A percentile compares a stretch with the other conserved stretches of the same genome.
Conservation (phyloP, 306 rosid genomes). For the Astragalus membranaceus region DNA sequence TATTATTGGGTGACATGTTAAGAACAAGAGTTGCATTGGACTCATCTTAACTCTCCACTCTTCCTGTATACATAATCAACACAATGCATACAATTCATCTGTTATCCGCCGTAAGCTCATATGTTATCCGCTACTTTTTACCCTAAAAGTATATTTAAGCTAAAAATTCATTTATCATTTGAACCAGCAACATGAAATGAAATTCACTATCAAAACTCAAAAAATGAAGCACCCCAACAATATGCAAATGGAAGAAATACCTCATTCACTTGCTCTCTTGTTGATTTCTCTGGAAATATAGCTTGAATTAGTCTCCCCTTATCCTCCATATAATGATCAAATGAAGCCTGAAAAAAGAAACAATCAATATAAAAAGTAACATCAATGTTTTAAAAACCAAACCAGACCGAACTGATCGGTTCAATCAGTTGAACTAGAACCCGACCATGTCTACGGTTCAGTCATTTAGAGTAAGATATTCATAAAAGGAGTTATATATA, state of each 20-base stretch:
- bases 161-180: background rate
- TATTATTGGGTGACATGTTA: conserved; percentile 15
- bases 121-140: too few relatives aligned
- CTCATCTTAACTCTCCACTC: conserved; percentile 26
- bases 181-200: background rate
- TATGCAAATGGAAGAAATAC: background rate
- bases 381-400: too few relatives aligned
- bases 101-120: too few relatives aligned
- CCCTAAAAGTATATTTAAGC: background rate
- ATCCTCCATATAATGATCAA: conserved; percentile 30
- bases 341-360: conserved; percentile 16
- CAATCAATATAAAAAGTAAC: background rate
- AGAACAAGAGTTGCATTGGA: conserved; percentile 4
- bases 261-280: conserved; percentile 6
- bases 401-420: too few relatives aligned
- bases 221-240: background rate
- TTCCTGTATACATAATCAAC: conserved; percentile 9
- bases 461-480: too few relatives aligned
- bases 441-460: too few relatives aligned
- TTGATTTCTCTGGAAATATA: conserved; percentile 23
- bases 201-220: background rate
- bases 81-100: too few relatives aligned
- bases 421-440: too few relatives aligned
- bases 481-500: background rate
- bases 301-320: conserved; percentile 24